phyloP scores from a whole-genome alignment of 2,329 filamentous ascomycete species.

The Stagonosporopsis rhizophila region DNA sequence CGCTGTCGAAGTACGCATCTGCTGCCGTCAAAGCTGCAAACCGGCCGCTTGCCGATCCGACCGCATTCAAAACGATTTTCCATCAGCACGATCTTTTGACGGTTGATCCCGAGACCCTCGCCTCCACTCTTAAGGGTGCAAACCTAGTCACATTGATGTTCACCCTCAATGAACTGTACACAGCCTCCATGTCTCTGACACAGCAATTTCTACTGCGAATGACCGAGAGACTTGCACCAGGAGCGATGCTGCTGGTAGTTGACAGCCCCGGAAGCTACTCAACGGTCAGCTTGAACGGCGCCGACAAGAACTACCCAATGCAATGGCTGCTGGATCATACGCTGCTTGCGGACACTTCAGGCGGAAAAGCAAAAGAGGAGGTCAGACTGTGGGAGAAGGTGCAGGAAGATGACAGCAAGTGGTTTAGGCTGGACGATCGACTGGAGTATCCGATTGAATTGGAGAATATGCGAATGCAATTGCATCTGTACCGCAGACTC shows the following conservation, averaged over 20 bases:
- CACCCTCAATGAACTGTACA: slow-evolving; percentile 94
- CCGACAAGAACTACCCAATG: slow-evolving; percentile 82
- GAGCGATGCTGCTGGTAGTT: slow-evolving; percentile 79
- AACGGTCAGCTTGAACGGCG: slow-evolving; percentile 69
- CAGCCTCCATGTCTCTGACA: slow-evolving; percentile 74
- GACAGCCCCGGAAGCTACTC: slow-evolving; percentile 96
- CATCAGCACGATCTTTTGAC: slow-evolving; percentile 60
- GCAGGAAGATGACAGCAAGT: slow-evolving; percentile 76
- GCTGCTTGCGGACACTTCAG: slow-evolving; percentile 57
- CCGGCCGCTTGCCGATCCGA: slow-evolving; percentile 42
- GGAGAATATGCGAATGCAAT: slow-evolving; percentile 95
- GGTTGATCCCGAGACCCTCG: slow-evolving; percentile 48
- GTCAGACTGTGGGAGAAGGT: slow-evolving; percentile 72
- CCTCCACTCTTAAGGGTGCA: slow-evolving; percentile 36
- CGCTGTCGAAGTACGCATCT: slow-evolving; percentile 58
- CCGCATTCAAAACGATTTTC: slow-evolving; percentile 51
- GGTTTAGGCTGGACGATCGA: slow-evolving; percentile 74
- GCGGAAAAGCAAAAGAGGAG: slow-evolving; percentile 21
- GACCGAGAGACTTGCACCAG: slow-evolving; percentile 63
- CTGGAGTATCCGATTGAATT: slow-evolving; percentile 82
- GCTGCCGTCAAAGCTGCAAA: slow-evolving; percentile 54
- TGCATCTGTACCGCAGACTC: slow-evolving; percentile 75
- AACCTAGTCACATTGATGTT: slow-evolving; percentile 83
- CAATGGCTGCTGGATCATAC: slow-evolving; percentile 89
- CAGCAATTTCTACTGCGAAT: slow-evolving; percentile 77